phyloP scores from a whole-genome alignment of 179 eudicot genomes.

The Dionaea muscipula region DNA sequence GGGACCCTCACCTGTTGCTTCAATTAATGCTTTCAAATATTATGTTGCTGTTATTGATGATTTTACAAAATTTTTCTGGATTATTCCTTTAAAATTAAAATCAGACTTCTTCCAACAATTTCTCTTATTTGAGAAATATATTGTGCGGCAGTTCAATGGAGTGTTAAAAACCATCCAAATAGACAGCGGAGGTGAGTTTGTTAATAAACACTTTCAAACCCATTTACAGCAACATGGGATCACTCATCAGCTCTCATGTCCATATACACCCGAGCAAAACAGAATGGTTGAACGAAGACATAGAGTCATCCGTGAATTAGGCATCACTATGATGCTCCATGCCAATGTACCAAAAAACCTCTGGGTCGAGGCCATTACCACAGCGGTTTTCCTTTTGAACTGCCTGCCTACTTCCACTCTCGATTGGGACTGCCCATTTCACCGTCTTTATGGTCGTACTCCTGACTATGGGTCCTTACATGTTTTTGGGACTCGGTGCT shows the following conservation, averaged over 20 bases:
- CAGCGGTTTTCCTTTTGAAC: conserved; percentile 3
- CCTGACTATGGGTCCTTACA: conserved; percentile 1
- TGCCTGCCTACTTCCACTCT: conserved; percentile 2
- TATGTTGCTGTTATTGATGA: too few species aligned
- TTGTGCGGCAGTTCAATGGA: too few species aligned
- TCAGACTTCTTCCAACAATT: too few species aligned
- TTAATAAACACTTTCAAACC: too few species aligned
- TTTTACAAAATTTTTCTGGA: too few species aligned
- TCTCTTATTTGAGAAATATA: too few species aligned
- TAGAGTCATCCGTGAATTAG: conserved; percentile 6
- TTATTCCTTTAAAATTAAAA: too few species aligned
- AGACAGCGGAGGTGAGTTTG: too few species aligned
- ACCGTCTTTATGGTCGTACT: neutral
- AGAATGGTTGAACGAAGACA: conserved; percentile 6
- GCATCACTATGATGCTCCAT: conserved; percentile 1
- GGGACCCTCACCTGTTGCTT: too few species aligned
- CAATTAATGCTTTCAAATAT: too few species aligned
- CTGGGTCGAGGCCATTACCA: conserved; percentile 11
- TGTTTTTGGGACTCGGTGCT: conserved; percentile 4
- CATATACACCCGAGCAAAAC: conserved; percentile 10
- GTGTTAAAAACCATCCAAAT: too few species aligned
- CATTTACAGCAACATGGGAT: too few species aligned
- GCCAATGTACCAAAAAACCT: neutral
- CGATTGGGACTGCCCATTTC: neutral
- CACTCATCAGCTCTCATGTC: conserved; percentile 8